phyloP scores from a whole-genome alignment of 2,329 filamentous ascomycete species.

The Colletotrichum cordylinicola region DNA sequence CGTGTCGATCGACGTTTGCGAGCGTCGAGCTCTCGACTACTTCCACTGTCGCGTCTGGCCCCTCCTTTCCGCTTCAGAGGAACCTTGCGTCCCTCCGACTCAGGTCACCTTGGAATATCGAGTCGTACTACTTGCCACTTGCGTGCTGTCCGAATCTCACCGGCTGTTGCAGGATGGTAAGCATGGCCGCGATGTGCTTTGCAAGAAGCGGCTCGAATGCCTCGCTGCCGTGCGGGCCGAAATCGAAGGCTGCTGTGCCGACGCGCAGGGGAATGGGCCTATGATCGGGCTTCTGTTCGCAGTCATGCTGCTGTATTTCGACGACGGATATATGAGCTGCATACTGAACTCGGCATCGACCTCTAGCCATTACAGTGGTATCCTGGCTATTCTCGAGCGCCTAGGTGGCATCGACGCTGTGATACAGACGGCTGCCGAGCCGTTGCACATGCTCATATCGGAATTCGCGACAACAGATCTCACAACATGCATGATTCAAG shows the following conservation, averaged over 20 bases:
- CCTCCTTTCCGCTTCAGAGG: conserved; percentile 30
- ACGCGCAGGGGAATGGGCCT: conserved; percentile 15
- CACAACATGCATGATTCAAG: conserved; percentile 44
- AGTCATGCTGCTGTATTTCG: conserved; percentile 47
- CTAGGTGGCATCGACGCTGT: conserved; percentile 33
- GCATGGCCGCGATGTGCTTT: conserved; percentile 28
- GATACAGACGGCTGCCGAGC: conserved; percentile 29
- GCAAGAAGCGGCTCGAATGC: conserved; percentile 26
- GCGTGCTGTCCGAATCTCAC: conserved; percentile 36
- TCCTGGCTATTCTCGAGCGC: conserved; percentile 38
- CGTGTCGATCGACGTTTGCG: background rate
- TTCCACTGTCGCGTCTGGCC: conserved; percentile 39
- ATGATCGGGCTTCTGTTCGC: conserved; percentile 36
- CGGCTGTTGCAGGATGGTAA: conserved; percentile 34
- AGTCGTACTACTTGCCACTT: conserved; percentile 36
- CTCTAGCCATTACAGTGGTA: conserved; percentile 37
- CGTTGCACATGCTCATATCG: conserved; percentile 44
- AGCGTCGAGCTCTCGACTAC: conserved; percentile 36
- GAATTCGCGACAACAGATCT: conserved; percentile 50
- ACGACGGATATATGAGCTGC: conserved; percentile 43
- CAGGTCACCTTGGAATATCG: conserved; percentile 35
- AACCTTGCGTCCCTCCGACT: conserved; percentile 35
- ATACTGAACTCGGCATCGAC: conserved; percentile 10
- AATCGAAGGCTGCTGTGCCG: conserved; percentile 35
- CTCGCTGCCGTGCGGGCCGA: conserved; percentile 37